Conservation (phyloP, 2,329 filamentous ascomycete genomes). For the Rachicladosporium sp. region DNA sequence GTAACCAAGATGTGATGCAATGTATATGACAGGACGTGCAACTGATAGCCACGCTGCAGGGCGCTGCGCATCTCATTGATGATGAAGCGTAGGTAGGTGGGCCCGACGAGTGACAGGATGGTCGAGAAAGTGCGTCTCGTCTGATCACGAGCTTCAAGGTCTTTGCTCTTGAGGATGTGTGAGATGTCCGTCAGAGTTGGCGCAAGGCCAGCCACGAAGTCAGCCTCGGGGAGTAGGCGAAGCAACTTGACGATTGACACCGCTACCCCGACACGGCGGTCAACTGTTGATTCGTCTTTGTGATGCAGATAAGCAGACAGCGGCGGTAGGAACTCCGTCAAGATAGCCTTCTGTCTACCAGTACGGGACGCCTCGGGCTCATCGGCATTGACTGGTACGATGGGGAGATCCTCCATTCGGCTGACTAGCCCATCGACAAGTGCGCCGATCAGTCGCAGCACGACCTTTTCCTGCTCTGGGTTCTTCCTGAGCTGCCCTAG, state of each 20-base stretch:
- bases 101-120: constrained; percentile 68
- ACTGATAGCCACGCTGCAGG: constrained; percentile 74
- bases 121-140: constrained; percentile 77
- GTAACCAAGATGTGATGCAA: constrained; percentile 81
- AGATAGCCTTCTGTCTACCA: constrained; percentile 33
- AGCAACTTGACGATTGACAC: constrained; percentile 81
- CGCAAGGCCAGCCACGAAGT: constrained; percentile 63
- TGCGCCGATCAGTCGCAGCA: constrained; percentile 69
- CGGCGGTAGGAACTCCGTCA: constrained; percentile 62
- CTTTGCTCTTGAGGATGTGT: constrained; percentile 80
- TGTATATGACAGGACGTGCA: constrained; percentile 90
- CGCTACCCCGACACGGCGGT: constrained; percentile 79
- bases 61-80: constrained; percentile 78
- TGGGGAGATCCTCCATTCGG: constrained; percentile 31
- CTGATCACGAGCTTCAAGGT: constrained; percentile 81
- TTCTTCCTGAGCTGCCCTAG: constrained; percentile 70
- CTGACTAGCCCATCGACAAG: constrained; percentile 59
- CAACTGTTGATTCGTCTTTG: constrained; percentile 90
- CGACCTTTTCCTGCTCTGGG: constrained; percentile 71
- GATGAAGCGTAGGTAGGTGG: constrained; percentile 81
- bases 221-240: constrained; percentile 60
- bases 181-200: constrained; percentile 83
- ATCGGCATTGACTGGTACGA: constrained; percentile 1
- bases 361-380: constrained; percentile 4
- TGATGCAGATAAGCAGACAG: constrained; percentile 78